Conservation (phyloP, 345 rosid genomes). For the Noccaea bulbosa region DNA sequence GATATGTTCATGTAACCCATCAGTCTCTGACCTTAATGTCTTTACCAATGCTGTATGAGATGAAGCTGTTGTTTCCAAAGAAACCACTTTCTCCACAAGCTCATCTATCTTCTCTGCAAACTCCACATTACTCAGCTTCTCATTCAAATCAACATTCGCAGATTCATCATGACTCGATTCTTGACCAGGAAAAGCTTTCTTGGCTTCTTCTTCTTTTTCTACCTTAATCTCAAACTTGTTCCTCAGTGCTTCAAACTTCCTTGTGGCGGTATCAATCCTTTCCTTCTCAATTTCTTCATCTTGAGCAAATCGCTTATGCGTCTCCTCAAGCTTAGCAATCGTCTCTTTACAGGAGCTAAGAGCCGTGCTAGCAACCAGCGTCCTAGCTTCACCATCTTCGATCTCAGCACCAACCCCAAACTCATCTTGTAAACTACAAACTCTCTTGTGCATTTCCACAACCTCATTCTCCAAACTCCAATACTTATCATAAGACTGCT, state of each 20-base stretch:
- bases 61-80: constrained; percentile 57
- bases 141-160: constrained; percentile 33
- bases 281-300: constrained; percentile 53
- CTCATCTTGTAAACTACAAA: constrained; percentile 70
- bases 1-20: constrained; percentile 55
- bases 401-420: constrained; percentile 58
- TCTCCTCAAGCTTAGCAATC: constrained; percentile 60
- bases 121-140: constrained; percentile 39
- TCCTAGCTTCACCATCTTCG: constrained; percentile 77
- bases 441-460: constrained; percentile 60
- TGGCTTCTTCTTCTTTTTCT: constrained; percentile 19
- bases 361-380: constrained; percentile 72
- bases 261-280: constrained; percentile 52
- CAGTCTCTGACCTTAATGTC: constrained; percentile 62
- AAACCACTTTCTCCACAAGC: constrained; percentile 70
- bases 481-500: constrained; percentile 51
- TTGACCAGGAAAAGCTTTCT: constrained; percentile 16
- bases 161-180: constrained; percentile 28
- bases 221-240: constrained; percentile 45
- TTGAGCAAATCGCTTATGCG: constrained; percentile 55
- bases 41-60: constrained; percentile 65
- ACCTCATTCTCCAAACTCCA: constrained; percentile 60
- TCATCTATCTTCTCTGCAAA: constrained; percentile 71
- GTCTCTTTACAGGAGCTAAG: constrained; percentile 74
- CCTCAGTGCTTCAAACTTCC: constrained; percentile 52